phyloP scores from a whole-genome alignment of 2,329 filamentous ascomycete genomes.

The Pseudogymnoascus sp. region DNA sequence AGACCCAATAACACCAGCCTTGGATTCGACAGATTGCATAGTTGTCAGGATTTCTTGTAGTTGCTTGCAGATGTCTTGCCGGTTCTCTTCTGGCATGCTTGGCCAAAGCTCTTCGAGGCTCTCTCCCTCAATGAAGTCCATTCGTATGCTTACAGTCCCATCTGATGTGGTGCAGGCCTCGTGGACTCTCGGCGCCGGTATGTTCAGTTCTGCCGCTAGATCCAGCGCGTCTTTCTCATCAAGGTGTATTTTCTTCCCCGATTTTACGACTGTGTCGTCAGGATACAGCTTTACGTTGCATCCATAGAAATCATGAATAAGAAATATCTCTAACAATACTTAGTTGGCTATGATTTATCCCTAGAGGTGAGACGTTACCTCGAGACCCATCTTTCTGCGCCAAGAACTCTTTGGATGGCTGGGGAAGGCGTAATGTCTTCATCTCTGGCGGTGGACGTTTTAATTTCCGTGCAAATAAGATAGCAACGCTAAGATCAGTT shows the following conservation, averaged over 20 bases:
- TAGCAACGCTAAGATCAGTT: not conserved
- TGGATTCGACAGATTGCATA: not conserved
- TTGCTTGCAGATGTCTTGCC: not conserved
- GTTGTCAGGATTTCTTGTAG: not conserved
- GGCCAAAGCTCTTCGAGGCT: not conserved
- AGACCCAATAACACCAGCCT: not conserved
- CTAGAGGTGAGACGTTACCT: not conserved
- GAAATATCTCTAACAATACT: not conserved
- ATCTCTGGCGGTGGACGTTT: not conserved
- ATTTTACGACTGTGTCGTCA: not conserved
- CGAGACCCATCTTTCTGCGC: not conserved
- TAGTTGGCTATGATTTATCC: not conserved
- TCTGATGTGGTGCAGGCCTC: not conserved
- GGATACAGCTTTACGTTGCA: not conserved
- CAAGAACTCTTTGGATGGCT: not conserved
- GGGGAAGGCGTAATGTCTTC: not conserved
- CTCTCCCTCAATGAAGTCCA: not conserved
- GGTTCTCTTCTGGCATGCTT: not conserved
- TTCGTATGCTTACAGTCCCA: not conserved
- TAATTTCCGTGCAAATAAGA: not conserved
- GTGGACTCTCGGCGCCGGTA: not conserved
- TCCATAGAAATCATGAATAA: not conserved
- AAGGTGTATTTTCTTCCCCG: not conserved
- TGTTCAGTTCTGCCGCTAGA: not conserved
- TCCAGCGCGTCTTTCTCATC: not conserved